Percentiles rank a stretch among this genome's conserved stretches.
phyloP scores from a whole-genome alignment of 1,284 basidiomycete species.

The Gomphus bonarii region DNA sequence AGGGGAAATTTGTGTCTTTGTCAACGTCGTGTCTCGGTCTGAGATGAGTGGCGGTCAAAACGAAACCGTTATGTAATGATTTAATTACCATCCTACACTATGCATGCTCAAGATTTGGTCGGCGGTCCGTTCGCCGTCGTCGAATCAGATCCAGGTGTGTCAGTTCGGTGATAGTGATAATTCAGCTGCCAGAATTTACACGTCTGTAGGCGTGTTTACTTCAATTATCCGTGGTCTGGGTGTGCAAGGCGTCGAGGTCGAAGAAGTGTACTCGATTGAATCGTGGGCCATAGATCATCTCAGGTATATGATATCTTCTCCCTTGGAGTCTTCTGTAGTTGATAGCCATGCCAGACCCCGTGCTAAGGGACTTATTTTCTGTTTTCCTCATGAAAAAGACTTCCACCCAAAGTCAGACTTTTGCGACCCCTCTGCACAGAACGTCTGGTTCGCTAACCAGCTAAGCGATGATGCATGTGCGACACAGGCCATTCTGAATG shows the following conservation, averaged over 20 bases:
- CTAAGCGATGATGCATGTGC: slow-evolving; percentile 56
- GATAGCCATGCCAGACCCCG: slow-evolving; percentile 1
- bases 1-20: background rate
- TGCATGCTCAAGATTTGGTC: slow-evolving; percentile 29
- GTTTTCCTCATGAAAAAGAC: slow-evolving; percentile 45
- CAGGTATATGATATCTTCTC: slow-evolving; percentile 1
- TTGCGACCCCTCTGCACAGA: slow-evolving; percentile 41
- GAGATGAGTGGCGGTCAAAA: background rate
- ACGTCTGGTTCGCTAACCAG: slow-evolving; percentile 57
- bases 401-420: slow-evolving; percentile 34
- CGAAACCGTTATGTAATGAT: too few relatives aligned
- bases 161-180: background rate
- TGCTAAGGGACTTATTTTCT: slow-evolving; percentile 43
- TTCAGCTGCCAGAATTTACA: background rate
- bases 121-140: slow-evolving; percentile 50
- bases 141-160: slow-evolving; percentile 48
- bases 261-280: slow-evolving; percentile 51
- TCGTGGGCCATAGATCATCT: slow-evolving; percentile 50
- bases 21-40: background rate
- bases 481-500: slow-evolving; percentile 49
- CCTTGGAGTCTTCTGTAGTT: background rate
- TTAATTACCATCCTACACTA: background rate
- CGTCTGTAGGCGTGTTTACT: slow-evolving; percentile 41
- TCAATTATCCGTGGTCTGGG: slow-evolving; percentile 42
- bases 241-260: slow-evolving; percentile 37